Percentiles rank a stretch among this genome's conserved stretches.
Conservation (phyloP, 2,329 filamentous ascomycete genomes). For the Emergomyces orientalis region DNA sequence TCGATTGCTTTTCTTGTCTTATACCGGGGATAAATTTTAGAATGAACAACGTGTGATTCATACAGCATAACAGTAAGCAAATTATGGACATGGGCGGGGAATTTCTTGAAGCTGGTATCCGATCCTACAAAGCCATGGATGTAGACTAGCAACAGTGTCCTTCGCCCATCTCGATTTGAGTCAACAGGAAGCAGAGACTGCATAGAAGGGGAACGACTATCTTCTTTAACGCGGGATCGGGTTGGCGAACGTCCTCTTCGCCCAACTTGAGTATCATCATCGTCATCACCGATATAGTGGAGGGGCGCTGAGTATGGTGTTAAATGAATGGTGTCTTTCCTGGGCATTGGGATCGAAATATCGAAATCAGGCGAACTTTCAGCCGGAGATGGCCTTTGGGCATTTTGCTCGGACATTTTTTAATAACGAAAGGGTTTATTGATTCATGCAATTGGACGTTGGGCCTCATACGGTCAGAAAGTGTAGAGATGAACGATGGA, state of each 20-base stretch:
- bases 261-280: background rate
- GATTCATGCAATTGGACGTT: background rate
- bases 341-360: background rate
- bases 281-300: background rate
- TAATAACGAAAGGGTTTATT: background rate
- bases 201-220: constrained; percentile 22
- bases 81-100: constrained; percentile 78
- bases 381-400: background rate
- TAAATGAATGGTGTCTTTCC: constrained; percentile 7
- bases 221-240: constrained; percentile 7
- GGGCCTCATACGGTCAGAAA: background rate
- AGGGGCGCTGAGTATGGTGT: constrained; percentile 7
- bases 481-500: background rate
- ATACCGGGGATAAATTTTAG: constrained; percentile 51
- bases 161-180: constrained; percentile 20
- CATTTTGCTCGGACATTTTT: constrained; percentile 3
- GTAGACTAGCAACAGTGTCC: constrained; percentile 65
- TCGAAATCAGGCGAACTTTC: background rate
- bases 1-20: constrained; percentile 41
- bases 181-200: constrained; percentile 24
- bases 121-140: constrained; percentile 88
- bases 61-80: constrained; percentile 57
- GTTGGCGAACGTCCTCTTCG: background rate
- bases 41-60: constrained; percentile 71
- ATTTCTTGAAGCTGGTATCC: constrained; percentile 76